These are phyloP conservation scores for Colletotrichum navitas DNA, from an alignment of 2,329 filamentous ascomycete genomes.

Conservation along the genomic window DNA sequence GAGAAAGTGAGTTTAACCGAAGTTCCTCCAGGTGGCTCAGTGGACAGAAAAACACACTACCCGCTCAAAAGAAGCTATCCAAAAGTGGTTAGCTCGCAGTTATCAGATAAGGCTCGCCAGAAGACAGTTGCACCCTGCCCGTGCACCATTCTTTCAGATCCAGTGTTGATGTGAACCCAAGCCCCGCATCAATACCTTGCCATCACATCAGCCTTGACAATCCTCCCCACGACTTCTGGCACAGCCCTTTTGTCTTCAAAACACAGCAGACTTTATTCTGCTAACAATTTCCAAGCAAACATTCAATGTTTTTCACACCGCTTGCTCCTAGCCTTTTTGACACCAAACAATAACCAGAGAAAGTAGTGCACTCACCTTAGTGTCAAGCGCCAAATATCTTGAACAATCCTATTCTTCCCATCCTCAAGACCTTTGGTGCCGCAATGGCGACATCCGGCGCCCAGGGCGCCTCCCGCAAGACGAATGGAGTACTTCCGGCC, in stretches of 20 bases:
- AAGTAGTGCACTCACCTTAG: slow-evolving; percentile 18
- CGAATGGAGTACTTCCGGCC: slow-evolving; percentile 67
- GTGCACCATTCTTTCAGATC: slow-evolving; percentile 40
- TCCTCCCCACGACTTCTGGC: background rate
- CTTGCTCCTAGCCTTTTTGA: slow-evolving; percentile 1
- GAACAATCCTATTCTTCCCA: background rate
- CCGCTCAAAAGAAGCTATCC: slow-evolving; percentile 26
- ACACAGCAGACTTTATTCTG: background rate
- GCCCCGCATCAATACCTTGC: slow-evolving; percentile 32
- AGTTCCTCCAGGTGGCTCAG: background rate
- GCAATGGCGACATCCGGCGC: slow-evolving; percentile 37
- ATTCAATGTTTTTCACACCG: background rate
- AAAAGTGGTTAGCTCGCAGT: background rate
- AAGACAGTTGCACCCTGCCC: slow-evolving; percentile 17
- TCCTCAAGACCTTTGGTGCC: slow-evolving; percentile 4
- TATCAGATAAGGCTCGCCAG: slow-evolving; percentile 35
- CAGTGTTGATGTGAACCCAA: slow-evolving; percentile 29
- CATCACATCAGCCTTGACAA: slow-evolving; percentile 21
- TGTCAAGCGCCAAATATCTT: background rate
- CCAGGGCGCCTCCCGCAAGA: slow-evolving; percentile 49
- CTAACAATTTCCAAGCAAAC: background rate
- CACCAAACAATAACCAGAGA: slow-evolving; percentile 24
- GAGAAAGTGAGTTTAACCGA: slow-evolving; percentile 14
- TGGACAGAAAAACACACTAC: background rate
- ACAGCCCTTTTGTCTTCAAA: slow-evolving; percentile 19